A percentile compares a stretch with the other conserved stretches of the same genome.
Evolutionary conservation across 2,329 filamentous ascomycete genomes (phyloP).

Genomic region (Lecanicillium sp.): DNA sequence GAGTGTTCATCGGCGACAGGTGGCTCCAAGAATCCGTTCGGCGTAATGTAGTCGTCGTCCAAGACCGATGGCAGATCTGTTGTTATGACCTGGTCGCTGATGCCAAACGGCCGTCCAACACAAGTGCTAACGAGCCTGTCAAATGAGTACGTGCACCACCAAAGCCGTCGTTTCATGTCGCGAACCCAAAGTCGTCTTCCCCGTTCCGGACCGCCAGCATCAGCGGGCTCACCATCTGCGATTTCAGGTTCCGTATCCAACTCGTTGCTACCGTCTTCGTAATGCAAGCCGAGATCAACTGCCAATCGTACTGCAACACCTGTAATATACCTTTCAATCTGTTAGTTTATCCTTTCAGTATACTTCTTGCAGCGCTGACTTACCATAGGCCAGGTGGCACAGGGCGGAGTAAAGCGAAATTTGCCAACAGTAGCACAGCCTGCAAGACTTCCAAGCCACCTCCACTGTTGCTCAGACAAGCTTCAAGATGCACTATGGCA

Average conservation of each 20-base stretch:
- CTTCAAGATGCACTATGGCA: constrained; percentile 84
- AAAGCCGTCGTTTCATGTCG: constrained; percentile 77
- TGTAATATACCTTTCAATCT: constrained; percentile 64
- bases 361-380: constrained; percentile 11
- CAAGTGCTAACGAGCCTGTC: constrained; percentile 93
- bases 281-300: constrained; percentile 85
- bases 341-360: background rate
- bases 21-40: constrained; percentile 60
- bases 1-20: constrained; percentile 50
- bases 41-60: constrained; percentile 83
- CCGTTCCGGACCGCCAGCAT: constrained; percentile 37
- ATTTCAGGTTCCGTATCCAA: constrained; percentile 37
- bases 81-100: constrained; percentile 93
- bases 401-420: constrained; percentile 83
- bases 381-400: constrained; percentile 87
- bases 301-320: constrained; percentile 86
- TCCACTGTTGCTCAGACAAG: constrained; percentile 76
- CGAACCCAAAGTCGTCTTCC: constrained; percentile 73
- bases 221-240: constrained; percentile 26
- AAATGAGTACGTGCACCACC: constrained; percentile 96
- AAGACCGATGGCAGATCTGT: constrained; percentile 87
- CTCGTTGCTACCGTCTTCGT: constrained; percentile 65
- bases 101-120: constrained; percentile 85
- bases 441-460: constrained; percentile 89
- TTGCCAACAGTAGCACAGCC: constrained; percentile 82